Percentiles rank a stretch among this genome's conserved stretches.
Evolutionary conservation across 2,329 filamentous ascomycete genomes (phyloP).

Genomic region (Didymella glomerata): DNA sequence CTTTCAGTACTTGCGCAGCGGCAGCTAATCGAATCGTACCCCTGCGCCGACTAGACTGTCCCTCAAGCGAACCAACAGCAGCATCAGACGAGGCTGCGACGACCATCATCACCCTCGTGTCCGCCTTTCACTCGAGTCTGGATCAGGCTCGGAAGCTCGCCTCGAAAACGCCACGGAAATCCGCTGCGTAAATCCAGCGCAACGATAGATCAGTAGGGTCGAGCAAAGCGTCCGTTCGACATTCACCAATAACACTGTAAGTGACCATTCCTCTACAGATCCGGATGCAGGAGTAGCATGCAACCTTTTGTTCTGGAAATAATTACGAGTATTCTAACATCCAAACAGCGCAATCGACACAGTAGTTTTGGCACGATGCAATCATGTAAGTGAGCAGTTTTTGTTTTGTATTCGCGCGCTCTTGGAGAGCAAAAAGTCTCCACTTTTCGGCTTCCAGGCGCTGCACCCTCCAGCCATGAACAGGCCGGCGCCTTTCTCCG

Average conservation of each 20-base stretch:
- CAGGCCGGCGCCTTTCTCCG: constrained; percentile 50
- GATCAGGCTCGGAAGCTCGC: constrained; percentile 25
- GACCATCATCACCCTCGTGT: constrained; percentile 24
- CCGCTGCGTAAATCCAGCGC: constrained; percentile 20
- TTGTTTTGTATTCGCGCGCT: constrained; percentile 33
- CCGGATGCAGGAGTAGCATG: constrained; percentile 29
- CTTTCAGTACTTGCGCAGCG: constrained; percentile 44
- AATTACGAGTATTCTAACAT: neutral
- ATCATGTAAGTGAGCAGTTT: constrained; percentile 45
- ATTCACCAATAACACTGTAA: constrained; percentile 40
- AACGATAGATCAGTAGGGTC: constrained; percentile 25
- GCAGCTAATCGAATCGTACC: constrained; percentile 50
- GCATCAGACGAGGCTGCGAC: constrained; percentile 36
- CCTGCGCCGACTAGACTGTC: constrained; percentile 50
- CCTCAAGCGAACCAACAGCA: constrained; percentile 51
- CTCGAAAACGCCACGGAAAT: constrained; percentile 20
- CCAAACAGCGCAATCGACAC: neutral
- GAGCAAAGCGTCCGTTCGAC: constrained; percentile 25
- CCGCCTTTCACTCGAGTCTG: constrained; percentile 27
- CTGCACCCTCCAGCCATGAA: constrained; percentile 41
- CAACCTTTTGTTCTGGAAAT: neutral
- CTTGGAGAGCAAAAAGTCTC: constrained; percentile 38
- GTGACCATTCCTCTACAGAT: constrained; percentile 36
- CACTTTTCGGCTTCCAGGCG: constrained; percentile 33
- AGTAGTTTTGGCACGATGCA: constrained; percentile 45